phyloP scores from a whole-genome alignment of 2,329 filamentous ascomycete genomes.

The Trichophyton mentagrophytes region DNA sequence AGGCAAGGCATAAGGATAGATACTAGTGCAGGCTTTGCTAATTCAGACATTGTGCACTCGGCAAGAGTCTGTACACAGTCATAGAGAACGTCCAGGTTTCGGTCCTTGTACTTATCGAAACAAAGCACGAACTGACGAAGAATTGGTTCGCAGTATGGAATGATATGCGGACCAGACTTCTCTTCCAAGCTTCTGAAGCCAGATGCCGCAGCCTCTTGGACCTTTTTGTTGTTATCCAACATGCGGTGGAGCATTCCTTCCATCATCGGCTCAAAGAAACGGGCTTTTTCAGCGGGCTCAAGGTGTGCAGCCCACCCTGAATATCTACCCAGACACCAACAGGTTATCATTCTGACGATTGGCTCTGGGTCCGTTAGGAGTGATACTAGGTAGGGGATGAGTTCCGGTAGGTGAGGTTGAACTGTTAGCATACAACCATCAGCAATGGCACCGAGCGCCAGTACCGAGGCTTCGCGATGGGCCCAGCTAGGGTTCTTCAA shows the following conservation, averaged over 20 bases:
- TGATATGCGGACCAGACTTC: slow-evolving; percentile 67
- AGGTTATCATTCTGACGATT: slow-evolving; percentile 90
- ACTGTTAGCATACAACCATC: slow-evolving; percentile 89
- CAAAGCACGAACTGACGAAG: slow-evolving; percentile 84
- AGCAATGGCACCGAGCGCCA: slow-evolving; percentile 86
- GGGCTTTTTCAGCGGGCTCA: slow-evolving; percentile 52
- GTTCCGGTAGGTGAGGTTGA: slow-evolving; percentile 74
- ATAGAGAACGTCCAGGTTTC: slow-evolving; percentile 98
- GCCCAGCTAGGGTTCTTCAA: slow-evolving; percentile 82
- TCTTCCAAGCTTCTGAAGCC: slow-evolving; percentile 95
- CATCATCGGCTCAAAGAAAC: slow-evolving; percentile 92
- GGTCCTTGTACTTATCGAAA: slow-evolving; percentile 92
- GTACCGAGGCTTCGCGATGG: slow-evolving; percentile 81
- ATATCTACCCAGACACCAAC: slow-evolving; percentile 91
- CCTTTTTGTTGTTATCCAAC: slow-evolving; percentile 94
- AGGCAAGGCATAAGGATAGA: slow-evolving; percentile 84
- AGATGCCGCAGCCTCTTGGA: slow-evolving; percentile 90
- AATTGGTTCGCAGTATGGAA: slow-evolving; percentile 79
- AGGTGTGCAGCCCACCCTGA: slow-evolving; percentile 81
- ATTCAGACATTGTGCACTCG: slow-evolving; percentile 70
- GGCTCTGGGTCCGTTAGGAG: slow-evolving; percentile 75
- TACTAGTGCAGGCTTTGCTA: slow-evolving; percentile 71
- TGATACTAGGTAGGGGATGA: slow-evolving; percentile 80
- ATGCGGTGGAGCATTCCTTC: slow-evolving; percentile 87
- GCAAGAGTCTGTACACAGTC: slow-evolving; percentile 96